Evolutionary conservation across 2,329 filamentous ascomycete genomes (phyloP).

Genomic region (Microcyclospora pomicola): DNA sequence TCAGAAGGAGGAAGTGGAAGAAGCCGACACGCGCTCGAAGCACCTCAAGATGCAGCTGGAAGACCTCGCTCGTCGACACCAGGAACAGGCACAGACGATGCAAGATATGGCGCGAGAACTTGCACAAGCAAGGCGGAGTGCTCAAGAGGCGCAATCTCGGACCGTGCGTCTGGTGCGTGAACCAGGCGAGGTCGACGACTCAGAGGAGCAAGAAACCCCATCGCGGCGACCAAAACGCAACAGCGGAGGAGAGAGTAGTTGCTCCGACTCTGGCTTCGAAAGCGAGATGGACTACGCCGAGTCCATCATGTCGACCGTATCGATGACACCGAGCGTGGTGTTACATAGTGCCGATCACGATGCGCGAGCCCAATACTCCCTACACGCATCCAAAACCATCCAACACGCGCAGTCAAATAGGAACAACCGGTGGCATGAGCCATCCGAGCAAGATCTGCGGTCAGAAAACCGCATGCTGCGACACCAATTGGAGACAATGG

Average conservation of each 20-base stretch:
- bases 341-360: slow-evolving; percentile 3
- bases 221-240: slow-evolving; percentile 14
- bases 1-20: slow-evolving; percentile 47
- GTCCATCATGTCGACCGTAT: slow-evolving; percentile 32
- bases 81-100: slow-evolving; percentile 44
- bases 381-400: neutral
- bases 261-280: slow-evolving; percentile 46
- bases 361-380: neutral
- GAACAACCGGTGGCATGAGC: neutral
- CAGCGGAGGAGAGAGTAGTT: slow-evolving; percentile 22
- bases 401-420: neutral
- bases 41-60: slow-evolving; percentile 49
- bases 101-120: slow-evolving; percentile 36
- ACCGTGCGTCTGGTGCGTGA: slow-evolving; percentile 11
- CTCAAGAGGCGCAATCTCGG: slow-evolving; percentile 12
- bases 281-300: slow-evolving; percentile 40
- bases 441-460: slow-evolving; percentile 27
- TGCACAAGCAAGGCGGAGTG: slow-evolving; percentile 31
- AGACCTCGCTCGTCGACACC: slow-evolving; percentile 41
- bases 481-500: slow-evolving; percentile 38
- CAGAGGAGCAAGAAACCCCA: slow-evolving; percentile 9
- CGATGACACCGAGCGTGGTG: slow-evolving; percentile 2
- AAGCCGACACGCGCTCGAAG: slow-evolving; percentile 42
- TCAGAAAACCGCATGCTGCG: slow-evolving; percentile 42
- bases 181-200: slow-evolving; percentile 5